These are phyloP conservation scores for Chamaecyparis obtusa DNA, from an alignment of 75 land plant genomes.

Conservation along the genomic window DNA sequence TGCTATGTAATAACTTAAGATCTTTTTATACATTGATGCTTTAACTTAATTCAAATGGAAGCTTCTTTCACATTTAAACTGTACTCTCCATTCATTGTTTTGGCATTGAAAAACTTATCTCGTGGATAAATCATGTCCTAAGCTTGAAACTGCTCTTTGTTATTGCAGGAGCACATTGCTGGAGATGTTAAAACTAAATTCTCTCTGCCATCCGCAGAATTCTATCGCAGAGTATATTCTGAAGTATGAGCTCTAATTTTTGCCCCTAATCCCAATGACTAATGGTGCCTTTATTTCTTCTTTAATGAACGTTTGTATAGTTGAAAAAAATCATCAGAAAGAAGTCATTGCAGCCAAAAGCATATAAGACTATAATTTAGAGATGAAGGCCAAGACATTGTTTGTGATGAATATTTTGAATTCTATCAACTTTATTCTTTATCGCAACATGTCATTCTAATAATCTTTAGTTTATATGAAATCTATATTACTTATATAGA, in stretches of 20 bases:
- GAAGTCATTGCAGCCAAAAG: neutral
- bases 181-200: neutral
- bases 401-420: neutral
- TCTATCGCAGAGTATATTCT: slow-evolving; percentile 11
- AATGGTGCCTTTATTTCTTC: neutral
- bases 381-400: neutral
- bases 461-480: too few species aligned
- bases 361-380: neutral
- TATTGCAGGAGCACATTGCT: neutral
- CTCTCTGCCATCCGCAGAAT: slow-evolving; percentile 1
- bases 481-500: too few species aligned
- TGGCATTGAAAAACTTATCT: neutral
- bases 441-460: too few species aligned
- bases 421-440: too few species aligned
- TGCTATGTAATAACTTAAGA: neutral
- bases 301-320: neutral
- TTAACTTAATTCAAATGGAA: neutral
- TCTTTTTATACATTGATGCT: neutral
- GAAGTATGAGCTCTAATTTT: slow-evolving; percentile 3
- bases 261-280: neutral
- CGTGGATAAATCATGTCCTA: neutral
- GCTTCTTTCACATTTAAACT: neutral
- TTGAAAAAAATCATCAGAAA: neutral
- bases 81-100: neutral
- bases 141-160: neutral